Conservation (phyloP, 305 asterid genomes). For the Withania somnifera region DNA sequence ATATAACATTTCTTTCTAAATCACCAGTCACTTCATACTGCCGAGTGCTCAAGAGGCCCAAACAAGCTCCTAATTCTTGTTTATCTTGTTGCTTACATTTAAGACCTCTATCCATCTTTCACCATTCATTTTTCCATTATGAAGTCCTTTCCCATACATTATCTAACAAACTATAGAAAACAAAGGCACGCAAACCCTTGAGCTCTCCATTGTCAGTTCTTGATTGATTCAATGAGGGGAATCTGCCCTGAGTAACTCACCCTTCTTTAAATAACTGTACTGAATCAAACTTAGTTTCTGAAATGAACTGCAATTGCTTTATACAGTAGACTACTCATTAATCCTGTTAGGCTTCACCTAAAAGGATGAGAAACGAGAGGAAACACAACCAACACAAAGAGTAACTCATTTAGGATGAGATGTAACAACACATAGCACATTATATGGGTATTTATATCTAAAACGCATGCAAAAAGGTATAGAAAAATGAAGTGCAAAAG, state of each 20-base stretch:
- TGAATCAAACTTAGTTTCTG: too few relatives aligned
- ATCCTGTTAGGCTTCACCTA: too few relatives aligned
- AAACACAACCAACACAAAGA: not conserved
- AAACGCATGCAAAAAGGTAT: not conserved
- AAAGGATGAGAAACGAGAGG: not conserved
- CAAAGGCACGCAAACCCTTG: too few relatives aligned
- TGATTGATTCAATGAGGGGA: too few relatives aligned
- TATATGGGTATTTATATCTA: not conserved
- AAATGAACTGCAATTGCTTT: too few relatives aligned
- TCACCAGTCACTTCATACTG: not conserved
- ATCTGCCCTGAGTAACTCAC: too few relatives aligned
- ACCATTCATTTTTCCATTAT: not conserved
- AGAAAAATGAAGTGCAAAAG: not conserved
- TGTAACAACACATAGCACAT: not conserved
- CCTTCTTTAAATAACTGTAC: too few relatives aligned
- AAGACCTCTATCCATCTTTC: not conserved
- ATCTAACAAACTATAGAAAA: not conserved
- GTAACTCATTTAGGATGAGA: not conserved
- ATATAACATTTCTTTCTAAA: not conserved
- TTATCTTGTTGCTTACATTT: not conserved
- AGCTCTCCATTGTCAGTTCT: too few relatives aligned
- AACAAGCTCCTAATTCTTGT: not conserved
- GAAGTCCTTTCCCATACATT: not conserved
- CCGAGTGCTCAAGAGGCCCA: not conserved
- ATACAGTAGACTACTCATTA: too few relatives aligned